Evolutionary conservation across 192 early-diverging fungal species (phyloP).

Genomic region (Phycomyces nitens): DNA sequence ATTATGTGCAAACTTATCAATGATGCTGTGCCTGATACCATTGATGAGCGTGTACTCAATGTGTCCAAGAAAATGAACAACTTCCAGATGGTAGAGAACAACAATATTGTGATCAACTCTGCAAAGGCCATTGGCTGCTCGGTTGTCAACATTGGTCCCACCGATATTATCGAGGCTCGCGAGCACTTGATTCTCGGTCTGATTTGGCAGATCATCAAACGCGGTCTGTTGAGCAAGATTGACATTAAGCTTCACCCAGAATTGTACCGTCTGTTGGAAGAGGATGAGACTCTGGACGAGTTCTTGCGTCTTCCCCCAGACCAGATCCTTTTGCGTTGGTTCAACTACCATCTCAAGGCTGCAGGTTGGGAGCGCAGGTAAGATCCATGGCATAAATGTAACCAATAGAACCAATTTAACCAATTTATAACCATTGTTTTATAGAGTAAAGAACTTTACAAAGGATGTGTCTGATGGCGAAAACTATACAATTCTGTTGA

Average conservation of each 20-base stretch:
- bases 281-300: conserved; percentile 91
- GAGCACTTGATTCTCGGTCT: conserved; percentile 96
- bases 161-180: conserved; percentile 93
- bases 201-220: conserved; percentile 99
- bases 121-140: conserved; percentile 98
- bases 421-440: no score
- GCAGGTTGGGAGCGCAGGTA: conserved; percentile 79
- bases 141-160: conserved; percentile 97
- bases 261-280: conserved; percentile 90
- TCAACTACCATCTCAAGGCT: conserved; percentile 97
- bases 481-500: conserved; percentile 92
- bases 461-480: conserved; percentile 92
- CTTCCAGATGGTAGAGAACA: conserved; percentile 98
- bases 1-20: conserved; percentile 98
- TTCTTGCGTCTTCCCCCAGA: conserved; percentile 93
- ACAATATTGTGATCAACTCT: conserved; percentile 98
- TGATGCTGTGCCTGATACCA: conserved; percentile 92
- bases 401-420: no score
- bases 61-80: conserved; percentile 80
- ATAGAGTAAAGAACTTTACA: conserved; percentile 82
- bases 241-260: conserved; percentile 98
- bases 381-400: no score
- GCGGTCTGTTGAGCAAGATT: conserved; percentile 92
- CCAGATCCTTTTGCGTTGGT: conserved; percentile 96
- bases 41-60: conserved; percentile 98